Base-by-base conservation (phyloP, 345 rosid species). In the Gossypium longicalyx region DNA sequence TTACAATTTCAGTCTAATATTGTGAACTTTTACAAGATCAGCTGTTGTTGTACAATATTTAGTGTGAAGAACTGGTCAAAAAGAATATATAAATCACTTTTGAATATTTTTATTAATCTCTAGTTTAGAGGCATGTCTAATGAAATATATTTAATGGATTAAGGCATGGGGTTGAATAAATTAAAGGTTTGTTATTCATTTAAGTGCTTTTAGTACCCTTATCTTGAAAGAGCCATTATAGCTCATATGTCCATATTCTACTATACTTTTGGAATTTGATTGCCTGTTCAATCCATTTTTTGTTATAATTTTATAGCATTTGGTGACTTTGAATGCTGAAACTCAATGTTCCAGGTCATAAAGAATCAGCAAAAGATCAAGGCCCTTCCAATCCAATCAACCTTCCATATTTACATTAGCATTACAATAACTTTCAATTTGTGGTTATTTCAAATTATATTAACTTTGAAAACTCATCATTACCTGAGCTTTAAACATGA, bases 221-320 rank as follows among this genome's bases (percentile, higher is more conserved):
- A 25, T 47, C 20, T 68, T 68, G 58, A 68, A 68, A 8, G 29
- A 48, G 20, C 72, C 72, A 48, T 68, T 34, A 13, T 67, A 25
- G 43, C 61, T 57, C 27, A 2, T 20, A 57, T 25, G 44, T n/a
- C 17, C 16, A 15, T 11, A 20, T 20, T 12, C 9, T 13, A 9
- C 43, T 68, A 48, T 48, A 68, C 20, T 3, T 27, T 68, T 49
- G 19, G 2, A 27, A 49, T 68, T 49, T 69, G 59, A 59, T 69
- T 25, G 45, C 23, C 16, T 27, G 23, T 44, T 49, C 2, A 22
- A 69, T 29, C 56, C 72, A 16, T 68, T 68, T 29, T 68, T 29
- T 49, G 15, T 16, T 25, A 27, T 49, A 8, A 51, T 25, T 51
- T 27, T 69, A 44, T 49, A 69, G 72, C 23, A 3, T 4, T 16